Conservation (phyloP, 768 basidiomycete species). For the Podaxis pistillaris region DNA sequence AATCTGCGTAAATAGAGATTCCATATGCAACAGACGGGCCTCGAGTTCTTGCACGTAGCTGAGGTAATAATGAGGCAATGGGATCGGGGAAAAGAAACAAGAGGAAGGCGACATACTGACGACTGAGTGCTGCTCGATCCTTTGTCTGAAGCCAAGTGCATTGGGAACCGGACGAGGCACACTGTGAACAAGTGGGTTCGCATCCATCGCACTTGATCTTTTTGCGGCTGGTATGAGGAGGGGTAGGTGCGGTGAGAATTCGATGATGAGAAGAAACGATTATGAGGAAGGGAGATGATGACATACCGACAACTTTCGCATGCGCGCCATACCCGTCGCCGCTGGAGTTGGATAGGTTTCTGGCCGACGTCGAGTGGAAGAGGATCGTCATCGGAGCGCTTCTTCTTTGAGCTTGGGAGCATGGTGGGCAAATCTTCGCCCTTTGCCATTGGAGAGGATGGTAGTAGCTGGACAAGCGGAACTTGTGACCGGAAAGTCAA, state of each 20-base stretch:
- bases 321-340: slow-evolving; percentile 82
- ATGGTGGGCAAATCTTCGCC: slow-evolving; percentile 47
- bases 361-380: slow-evolving; percentile 53
- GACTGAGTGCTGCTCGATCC: slow-evolving; percentile 84
- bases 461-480: slow-evolving; percentile 21
- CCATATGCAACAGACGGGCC: slow-evolving; percentile 85
- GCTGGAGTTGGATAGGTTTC: slow-evolving; percentile 77
- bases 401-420: slow-evolving; percentile 71
- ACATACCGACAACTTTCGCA: slow-evolving; percentile 86
- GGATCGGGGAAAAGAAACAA: slow-evolving; percentile 3
- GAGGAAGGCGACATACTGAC: slow-evolving; percentile 61
- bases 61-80: slow-evolving; percentile 15
- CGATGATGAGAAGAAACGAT: slow-evolving; percentile 20
- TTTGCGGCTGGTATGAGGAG: slow-evolving; percentile 59
- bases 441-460: slow-evolving; percentile 40
- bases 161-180: slow-evolving; percentile 66
- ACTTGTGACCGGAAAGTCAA: slow-evolving; percentile 27
- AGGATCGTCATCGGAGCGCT: slow-evolving; percentile 62
- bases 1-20: slow-evolving; percentile 79
- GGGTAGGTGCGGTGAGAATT: slow-evolving; percentile 13
- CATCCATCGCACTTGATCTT: slow-evolving; percentile 92
- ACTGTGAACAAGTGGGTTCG: slow-evolving; percentile 86
- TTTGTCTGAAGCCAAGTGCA: slow-evolving; percentile 92
- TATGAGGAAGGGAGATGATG: slow-evolving; percentile 13
- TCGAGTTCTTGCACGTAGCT: slow-evolving; percentile 94